These are phyloP conservation scores for Globisporangium barbulae DNA, from an alignment of 352 stramenopile genomes.

Conservation along the genomic window DNA sequence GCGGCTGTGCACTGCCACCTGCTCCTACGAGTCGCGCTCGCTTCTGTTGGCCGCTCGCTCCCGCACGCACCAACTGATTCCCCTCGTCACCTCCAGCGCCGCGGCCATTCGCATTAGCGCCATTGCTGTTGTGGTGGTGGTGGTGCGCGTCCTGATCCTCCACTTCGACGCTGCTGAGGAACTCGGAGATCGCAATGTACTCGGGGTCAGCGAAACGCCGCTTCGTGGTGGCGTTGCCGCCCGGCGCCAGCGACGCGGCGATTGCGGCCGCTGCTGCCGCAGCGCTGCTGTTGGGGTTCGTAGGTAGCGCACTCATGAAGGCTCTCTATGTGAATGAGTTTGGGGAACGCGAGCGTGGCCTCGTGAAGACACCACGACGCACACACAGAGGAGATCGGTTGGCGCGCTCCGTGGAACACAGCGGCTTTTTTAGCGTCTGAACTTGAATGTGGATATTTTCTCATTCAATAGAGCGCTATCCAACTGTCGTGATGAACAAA, in stretches of 20 bases:
- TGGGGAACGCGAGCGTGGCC: background rate
- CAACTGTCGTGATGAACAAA: constrained; percentile 12
- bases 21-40: constrained; percentile 6
- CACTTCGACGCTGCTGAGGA: constrained; percentile 68
- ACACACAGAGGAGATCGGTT: too few relatives aligned
- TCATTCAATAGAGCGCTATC: constrained; percentile 18
- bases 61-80: background rate
- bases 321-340: background rate
- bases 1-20: background rate
- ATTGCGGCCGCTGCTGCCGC: constrained; percentile 13
- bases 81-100: background rate
- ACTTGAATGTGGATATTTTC: too few relatives aligned
- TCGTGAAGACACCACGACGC: background rate
- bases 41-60: constrained; percentile 10
- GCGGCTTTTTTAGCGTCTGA: background rate
- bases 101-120: background rate
- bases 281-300: background rate
- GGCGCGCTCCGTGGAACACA: background rate
- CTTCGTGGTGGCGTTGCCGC: constrained; percentile 9
- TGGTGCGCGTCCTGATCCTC: constrained; percentile 32
- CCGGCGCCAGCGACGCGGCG: constrained; percentile 11
- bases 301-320: constrained; percentile 1
- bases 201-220: constrained; percentile 47
- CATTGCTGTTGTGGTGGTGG: background rate
- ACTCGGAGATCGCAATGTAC: constrained; percentile 60